Evolutionary conservation across 2,329 filamentous ascomycete species (phyloP), one percentile per base, ranked within the genome.

Genomic region (Claviceps purpurea): DNA sequence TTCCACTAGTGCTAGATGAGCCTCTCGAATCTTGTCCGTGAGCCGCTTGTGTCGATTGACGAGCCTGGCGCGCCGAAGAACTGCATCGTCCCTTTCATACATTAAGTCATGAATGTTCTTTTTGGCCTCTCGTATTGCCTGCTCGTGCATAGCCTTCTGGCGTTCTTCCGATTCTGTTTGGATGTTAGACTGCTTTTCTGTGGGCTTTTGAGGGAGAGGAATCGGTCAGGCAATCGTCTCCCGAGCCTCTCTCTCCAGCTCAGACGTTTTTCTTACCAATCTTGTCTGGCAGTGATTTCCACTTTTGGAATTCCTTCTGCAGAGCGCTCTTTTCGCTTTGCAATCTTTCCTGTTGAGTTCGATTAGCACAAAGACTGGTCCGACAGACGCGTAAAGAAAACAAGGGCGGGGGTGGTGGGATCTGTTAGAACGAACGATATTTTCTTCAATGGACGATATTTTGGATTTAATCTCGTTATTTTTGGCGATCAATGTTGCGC

Each of bases 271-370:
- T 11, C 42, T 63, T 72, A 83, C 85, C 76, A 51, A 91, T 83
- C 64, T 82, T 88, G 49, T 78, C 75, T 0, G 85, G 87, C 8
- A 95, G 71, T 20, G 77, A 77, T 51, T 77, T 74, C 70, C 82
- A 89, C 50, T 77, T 73, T 39, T 78, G 81, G 26, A 79, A 71
- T 38, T 82, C 82, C 52, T 71, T 78, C 62, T 94, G 89, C 41
- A 85, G 73, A 4, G 74, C 71, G 40, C 69, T 75, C 67, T 94
- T 93, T 56, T 89, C 79, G 0, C 66, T 59, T 53, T 78, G 74
- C 14, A 88, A 58, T 10, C 64, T 58, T 4, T 68, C 62, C 77
- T 83, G 53, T 18, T 22, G 46, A 43, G 22, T 6, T 39, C 22
- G n/a, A 34, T 49, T 41, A 49, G 47, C 47, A 8, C 39, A 8